A percentile compares a stretch with the other conserved stretches of the same genome.
Conservation (phyloP, 805 yeast species). For the Debaryomyces prosopidis region DNA sequence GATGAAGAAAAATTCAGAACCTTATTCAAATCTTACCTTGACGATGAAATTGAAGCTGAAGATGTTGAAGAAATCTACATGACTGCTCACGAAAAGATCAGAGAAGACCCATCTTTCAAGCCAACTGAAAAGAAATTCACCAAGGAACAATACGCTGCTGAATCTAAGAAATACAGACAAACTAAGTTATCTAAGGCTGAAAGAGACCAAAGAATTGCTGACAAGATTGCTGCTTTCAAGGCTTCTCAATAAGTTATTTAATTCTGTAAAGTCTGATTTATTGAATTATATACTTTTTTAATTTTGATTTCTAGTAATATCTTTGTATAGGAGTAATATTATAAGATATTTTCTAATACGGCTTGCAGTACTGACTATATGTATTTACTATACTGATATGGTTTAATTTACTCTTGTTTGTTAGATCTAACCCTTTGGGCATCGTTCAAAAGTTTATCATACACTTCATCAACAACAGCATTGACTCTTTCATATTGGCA, state of each 20-base stretch:
- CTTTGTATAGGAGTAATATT: neutral
- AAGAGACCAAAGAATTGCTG: constrained; percentile 85
- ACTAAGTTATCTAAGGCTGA: constrained; percentile 87
- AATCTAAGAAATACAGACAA: constrained; percentile 88
- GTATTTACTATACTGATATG: no score
- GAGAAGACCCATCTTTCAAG: constrained; percentile 92
- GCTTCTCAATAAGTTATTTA: constrained; percentile 39
- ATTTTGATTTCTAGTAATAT: neutral
- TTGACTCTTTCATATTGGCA: constrained; percentile 17
- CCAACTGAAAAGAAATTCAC: constrained; percentile 90
- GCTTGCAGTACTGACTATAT: neutral
- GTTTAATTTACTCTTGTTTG: constrained; percentile 12
- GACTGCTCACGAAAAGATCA: constrained; percentile 92
- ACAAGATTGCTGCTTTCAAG: constrained; percentile 92
- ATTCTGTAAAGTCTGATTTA: neutral
- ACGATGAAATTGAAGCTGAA: constrained; percentile 96
- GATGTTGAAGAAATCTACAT: constrained; percentile 93
- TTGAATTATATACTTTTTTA: neutral
- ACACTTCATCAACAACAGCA: constrained; percentile 67
- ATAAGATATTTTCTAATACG: neutral
- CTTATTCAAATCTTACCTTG: constrained; percentile 94
- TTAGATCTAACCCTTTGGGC: constrained; percentile 65
- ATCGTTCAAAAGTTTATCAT: constrained; percentile 69
- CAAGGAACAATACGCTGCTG: constrained; percentile 98
- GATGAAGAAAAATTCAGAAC: constrained; percentile 99